A percentile compares a stretch with the other conserved stretches of the same genome.
Evolutionary conservation across 768 basidiomycete species (phyloP).

Genomic region (Filobasidium wieringae): DNA sequence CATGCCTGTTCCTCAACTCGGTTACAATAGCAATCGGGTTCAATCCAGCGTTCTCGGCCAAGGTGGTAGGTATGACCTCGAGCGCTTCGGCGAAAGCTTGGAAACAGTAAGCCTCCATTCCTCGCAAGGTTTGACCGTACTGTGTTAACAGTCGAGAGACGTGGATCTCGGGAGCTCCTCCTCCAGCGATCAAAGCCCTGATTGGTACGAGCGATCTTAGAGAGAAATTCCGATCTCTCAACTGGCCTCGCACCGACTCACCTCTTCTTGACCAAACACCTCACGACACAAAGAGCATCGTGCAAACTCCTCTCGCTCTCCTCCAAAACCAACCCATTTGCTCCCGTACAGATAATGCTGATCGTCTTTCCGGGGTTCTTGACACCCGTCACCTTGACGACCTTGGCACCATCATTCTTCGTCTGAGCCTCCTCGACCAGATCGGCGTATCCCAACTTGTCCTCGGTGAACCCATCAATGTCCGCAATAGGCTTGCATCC

Average conservation of each 20-base stretch:
- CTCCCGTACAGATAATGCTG: slow-evolving; percentile 86
- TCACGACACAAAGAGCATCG: slow-evolving; percentile 96
- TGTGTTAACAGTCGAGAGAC: slow-evolving; percentile 83
- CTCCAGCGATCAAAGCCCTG: slow-evolving; percentile 86
- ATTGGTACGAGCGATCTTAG: background rate
- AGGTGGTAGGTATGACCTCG: slow-evolving; percentile 91
- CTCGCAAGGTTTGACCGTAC: slow-evolving; percentile 81
- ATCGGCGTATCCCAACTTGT: slow-evolving; percentile 94
- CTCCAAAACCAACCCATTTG: slow-evolving; percentile 83
- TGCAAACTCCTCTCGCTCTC: slow-evolving; percentile 95
- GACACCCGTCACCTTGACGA: slow-evolving; percentile 86
- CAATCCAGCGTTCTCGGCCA: slow-evolving; percentile 95
- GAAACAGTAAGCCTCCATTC: slow-evolving; percentile 99
- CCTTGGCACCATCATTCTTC: slow-evolving; percentile 62
- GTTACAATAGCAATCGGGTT: slow-evolving; percentile 98
- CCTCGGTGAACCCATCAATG: slow-evolving; percentile 92
- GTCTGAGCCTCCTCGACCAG: slow-evolving; percentile 73
- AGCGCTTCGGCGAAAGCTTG: slow-evolving; percentile 95
- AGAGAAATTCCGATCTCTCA: background rate
- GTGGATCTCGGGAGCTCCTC: slow-evolving; percentile 95
- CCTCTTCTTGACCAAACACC: slow-evolving; percentile 98
- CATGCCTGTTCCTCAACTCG: slow-evolving; percentile 91
- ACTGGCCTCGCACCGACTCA: slow-evolving; percentile 38
- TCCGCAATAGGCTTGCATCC: slow-evolving; percentile 95
- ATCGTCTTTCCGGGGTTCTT: slow-evolving; percentile 91